Percentiles rank a stretch among this genome's conserved stretches.
Evolutionary conservation across 768 basidiomycete genomes (phyloP).

Genomic region (Rhizopogon rudus): DNA sequence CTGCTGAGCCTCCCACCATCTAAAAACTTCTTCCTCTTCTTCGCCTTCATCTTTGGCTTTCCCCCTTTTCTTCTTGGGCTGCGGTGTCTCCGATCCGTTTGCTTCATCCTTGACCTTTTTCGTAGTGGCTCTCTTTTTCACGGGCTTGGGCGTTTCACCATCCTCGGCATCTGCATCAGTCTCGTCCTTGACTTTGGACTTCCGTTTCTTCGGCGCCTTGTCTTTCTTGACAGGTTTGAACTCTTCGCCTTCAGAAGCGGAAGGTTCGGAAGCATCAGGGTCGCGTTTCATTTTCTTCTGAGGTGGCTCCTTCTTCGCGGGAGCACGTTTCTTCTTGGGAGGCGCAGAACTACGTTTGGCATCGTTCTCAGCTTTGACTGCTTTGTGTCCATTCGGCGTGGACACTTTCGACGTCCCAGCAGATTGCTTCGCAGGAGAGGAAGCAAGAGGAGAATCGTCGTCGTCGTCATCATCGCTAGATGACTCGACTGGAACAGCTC

Average conservation of each 20-base stretch:
- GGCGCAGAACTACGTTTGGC: slow-evolving; percentile 40
- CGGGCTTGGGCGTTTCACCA: slow-evolving; percentile 42
- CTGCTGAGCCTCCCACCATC: slow-evolving; percentile 83
- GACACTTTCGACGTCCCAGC: slow-evolving; percentile 35
- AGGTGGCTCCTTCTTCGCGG: slow-evolving; percentile 46
- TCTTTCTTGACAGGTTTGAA: slow-evolving; percentile 17
- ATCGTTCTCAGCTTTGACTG: slow-evolving; percentile 28
- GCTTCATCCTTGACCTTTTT: slow-evolving; percentile 58
- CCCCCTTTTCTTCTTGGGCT: slow-evolving; percentile 49
- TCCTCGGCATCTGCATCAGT: slow-evolving; percentile 46
- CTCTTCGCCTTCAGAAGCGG: slow-evolving; percentile 34
- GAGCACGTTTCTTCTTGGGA: slow-evolving; percentile 38
- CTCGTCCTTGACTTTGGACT: slow-evolving; percentile 41
- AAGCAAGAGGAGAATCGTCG: slow-evolving; percentile 50
- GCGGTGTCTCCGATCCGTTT: slow-evolving; percentile 38
- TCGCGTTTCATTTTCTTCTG: slow-evolving; percentile 64
- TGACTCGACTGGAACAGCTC: slow-evolving; percentile 45
- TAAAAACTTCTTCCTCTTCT: slow-evolving; percentile 69
- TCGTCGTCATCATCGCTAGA: slow-evolving; percentile 69
- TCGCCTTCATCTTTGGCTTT: slow-evolving; percentile 54
- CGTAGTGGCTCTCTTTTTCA: slow-evolving; percentile 39
- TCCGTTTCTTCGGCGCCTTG: slow-evolving; percentile 33
- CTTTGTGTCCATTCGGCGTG: slow-evolving; percentile 36
- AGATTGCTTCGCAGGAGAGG: slow-evolving; percentile 60
- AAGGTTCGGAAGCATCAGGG: slow-evolving; percentile 9